Conservation (phyloP, 2,329 filamentous ascomycete genomes). For the Aspergillus calidoustus region DNA sequence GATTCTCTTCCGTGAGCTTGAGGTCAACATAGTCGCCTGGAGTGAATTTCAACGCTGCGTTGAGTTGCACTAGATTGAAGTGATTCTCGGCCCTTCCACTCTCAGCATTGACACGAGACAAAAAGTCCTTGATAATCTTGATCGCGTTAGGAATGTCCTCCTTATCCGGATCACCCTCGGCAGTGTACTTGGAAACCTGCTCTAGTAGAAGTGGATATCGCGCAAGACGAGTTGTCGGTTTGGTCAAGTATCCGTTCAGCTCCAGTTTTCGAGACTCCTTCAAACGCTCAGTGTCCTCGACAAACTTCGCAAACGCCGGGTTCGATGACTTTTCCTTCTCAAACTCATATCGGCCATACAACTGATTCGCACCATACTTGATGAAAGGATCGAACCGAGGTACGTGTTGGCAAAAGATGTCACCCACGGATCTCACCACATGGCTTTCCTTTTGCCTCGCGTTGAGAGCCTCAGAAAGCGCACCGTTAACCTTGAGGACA, state of each 20-base stretch:
- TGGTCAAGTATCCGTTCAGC: conserved; percentile 95
- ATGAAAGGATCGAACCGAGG: conserved; percentile 96
- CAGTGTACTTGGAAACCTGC: conserved; percentile 88
- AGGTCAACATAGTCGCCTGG: conserved; percentile 90
- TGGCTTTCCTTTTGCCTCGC: conserved; percentile 87
- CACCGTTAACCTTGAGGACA: conserved; percentile 88
- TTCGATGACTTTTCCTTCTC: conserved; percentile 93
- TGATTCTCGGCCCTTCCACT: conserved; percentile 97
- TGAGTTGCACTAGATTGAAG: conserved; percentile 90
- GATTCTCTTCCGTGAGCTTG: conserved; percentile 89
- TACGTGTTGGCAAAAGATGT: conserved; percentile 91
- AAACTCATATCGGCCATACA: conserved; percentile 97
- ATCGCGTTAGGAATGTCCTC: conserved; percentile 91
- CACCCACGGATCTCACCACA: conserved; percentile 86
- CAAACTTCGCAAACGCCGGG: conserved; percentile 82
- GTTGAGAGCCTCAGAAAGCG: conserved; percentile 85
- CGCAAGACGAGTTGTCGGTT: conserved; percentile 92
- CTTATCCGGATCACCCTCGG: conserved; percentile 86
- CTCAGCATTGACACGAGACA: conserved; percentile 88
- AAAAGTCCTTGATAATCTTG: conserved; percentile 80
- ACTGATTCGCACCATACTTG: conserved; percentile 90
- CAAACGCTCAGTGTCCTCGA: conserved; percentile 92
- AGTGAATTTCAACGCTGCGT: conserved; percentile 88
- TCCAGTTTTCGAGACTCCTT: conserved; percentile 97
- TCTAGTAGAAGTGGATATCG: conserved; percentile 92